Conservation (phyloP, 2,329 filamentous ascomycete species). For the Paracoccidioides lutzii region DNA sequence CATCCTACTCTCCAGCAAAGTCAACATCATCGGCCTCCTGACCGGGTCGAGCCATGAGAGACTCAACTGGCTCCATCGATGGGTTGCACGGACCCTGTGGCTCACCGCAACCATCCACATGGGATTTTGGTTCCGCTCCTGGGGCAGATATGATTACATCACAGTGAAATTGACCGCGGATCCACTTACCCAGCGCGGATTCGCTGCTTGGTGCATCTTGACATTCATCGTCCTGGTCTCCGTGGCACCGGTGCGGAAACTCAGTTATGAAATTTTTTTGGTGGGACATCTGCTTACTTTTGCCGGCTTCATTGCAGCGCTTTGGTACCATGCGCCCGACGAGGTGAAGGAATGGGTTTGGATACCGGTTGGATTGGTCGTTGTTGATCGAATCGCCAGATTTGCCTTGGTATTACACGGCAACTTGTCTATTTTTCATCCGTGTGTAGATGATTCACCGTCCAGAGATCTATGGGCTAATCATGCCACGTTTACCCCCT, state of each 20-base stretch:
- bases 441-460: conserved; percentile 6
- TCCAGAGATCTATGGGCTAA: conserved; percentile 24
- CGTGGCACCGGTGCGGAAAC: conserved; percentile 35
- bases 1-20: conserved; percentile 43
- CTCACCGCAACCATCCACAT: conserved; percentile 43
- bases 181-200: conserved; percentile 37
- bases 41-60: conserved; percentile 38
- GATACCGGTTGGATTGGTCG: conserved; percentile 35
- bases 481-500: conserved; percentile 34
- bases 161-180: conserved; percentile 36
- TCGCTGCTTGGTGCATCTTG: conserved; percentile 40
- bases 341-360: conserved; percentile 35
- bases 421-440: conserved; percentile 33
- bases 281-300: conserved; percentile 42
- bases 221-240: conserved; percentile 41
- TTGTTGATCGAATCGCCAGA: conserved; percentile 33
- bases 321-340: conserved; percentile 37
- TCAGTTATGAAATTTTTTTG: conserved; percentile 44
- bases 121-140: conserved; percentile 42
- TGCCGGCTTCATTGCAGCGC: conserved; percentile 34
- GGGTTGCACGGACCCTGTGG: conserved; percentile 40
- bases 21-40: conserved; percentile 40
- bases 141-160: conserved; percentile 41
- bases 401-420: conserved; percentile 24
- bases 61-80: conserved; percentile 42